Evolutionary conservation across 257 asterid species (phyloP), one percentile per base, ranked within the genome.

Genomic region (Dorcoceras hygrometricum): DNA sequence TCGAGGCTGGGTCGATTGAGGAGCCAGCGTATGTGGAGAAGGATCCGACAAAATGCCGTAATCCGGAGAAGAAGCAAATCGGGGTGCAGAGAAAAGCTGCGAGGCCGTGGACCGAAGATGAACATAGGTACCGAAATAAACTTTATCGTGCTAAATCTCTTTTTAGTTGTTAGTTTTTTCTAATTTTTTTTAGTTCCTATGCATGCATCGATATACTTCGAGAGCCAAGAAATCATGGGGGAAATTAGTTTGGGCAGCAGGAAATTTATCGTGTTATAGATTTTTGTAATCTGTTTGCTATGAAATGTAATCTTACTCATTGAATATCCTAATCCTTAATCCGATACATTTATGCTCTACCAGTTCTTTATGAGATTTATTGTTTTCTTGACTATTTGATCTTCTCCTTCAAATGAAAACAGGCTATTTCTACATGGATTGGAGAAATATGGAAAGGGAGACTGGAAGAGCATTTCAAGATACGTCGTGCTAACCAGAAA

Each of bases 391-490:
- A 11, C 43, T 12, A 22, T 62, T 29, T n/a, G 29, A 24, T n/a
- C 55, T n/a, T 51, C 4, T n/a, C 14, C 4, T 29, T 26, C 2
- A 39, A 32, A n/a, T 36, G 11, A 54, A 51, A 58, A 27, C 76
- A 83, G 86, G 71, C 10, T 57, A 16, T 83, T 83, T 81, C 79
- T 83, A n/a, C 7, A 34, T 4, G 89, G 89, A 25, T 24, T 83
- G 75, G 82, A 83, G 8, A 72, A 74, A 34, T 83, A 78, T 43
- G 89, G 89, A 0, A 81, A 72, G 57, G 89, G 89, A 3, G 89
- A 83, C 18, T 83, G 89, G 89, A 83, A 81, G 62, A 83, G 86
- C 75, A 83, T 83, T 5, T 76, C 89, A 7, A 71, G 86, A 34
- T 73, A 79, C 29, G 59, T 65, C 12, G 89, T 83, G 23, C 58